Evolutionary conservation across 371 early-diverging fungal species (phyloP), one percentile per base, ranked within the genome.

Genomic region (Apophysomyces trapeziformis): DNA sequence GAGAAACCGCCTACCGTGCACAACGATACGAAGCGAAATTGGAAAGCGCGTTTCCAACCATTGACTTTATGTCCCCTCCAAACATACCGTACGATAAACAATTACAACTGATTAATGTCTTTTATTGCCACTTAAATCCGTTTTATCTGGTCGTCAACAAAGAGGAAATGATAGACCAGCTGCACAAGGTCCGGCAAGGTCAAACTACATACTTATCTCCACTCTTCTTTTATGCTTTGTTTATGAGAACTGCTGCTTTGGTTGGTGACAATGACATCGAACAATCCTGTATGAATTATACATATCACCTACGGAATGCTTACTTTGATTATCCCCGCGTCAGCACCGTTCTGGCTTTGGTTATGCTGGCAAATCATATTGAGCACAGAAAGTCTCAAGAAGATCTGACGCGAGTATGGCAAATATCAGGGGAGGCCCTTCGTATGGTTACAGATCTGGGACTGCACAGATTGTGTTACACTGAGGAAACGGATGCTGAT

Each of bases 121-220:
- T 85, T 68, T 87, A 84, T 65, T 59, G 71, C 12, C 80, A 85
- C 68, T 58, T 83, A 14, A 83, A 87, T 58, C 79, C 86, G 3
- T 82, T 73, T 45, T 79, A 78, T 18, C 89, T 88, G 1, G 67
- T 87, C 58, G 59, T 89, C 45, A 72, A 79, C 57, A 75, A 78
- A 44, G 39, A 56, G 5, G 65, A 69, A 0, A 72, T 89, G 39
- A 14, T 59, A 1, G 21, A 57, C 0, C 73, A 82, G 35, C 64
- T 74, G 7, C 39, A 68, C 8, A 16, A 38, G 0, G 59, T 71
- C 14, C 16, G 39, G 37, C 45, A 41, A 9, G 58, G 67, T 11
- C 13, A 63, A 36, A 50, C 58, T 0, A 43, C 54, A 12, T 77
- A 68, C 46, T 68, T 82, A 1, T 79, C 82, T 0, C 82, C 79